Conservation (phyloP, 768 basidiomycete genomes). For the Crepidotus variabilis region DNA sequence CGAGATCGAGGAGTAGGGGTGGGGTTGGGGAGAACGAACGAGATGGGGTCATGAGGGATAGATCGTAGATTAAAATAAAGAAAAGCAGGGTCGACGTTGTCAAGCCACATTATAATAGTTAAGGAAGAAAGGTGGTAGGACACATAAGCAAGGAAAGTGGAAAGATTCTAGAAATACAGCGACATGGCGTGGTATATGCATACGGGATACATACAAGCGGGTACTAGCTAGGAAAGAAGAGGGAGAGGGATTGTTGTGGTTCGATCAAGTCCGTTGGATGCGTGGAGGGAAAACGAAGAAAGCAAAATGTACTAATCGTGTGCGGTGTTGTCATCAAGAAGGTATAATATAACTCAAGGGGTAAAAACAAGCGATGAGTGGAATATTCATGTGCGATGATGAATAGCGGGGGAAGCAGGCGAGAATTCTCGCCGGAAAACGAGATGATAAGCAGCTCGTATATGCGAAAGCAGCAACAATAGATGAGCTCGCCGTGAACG, state of each 20-base stretch:
- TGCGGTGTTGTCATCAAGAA: slow-evolving; percentile 16
- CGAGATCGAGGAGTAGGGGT: not conserved
- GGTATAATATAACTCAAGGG: slow-evolving; percentile 26
- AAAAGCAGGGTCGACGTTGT: slow-evolving; percentile 7
- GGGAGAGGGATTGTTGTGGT: not conserved
- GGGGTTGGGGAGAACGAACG: not conserved
- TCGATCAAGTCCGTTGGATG: not conserved
- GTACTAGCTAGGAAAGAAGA: not conserved
- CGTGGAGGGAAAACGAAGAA: not conserved
- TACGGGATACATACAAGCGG: slow-evolving; percentile 15
- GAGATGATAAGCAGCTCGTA: slow-evolving; percentile 1
- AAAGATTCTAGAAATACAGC: slow-evolving; percentile 32
- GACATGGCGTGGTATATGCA: slow-evolving; percentile 22
- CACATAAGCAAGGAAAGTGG: not conserved
- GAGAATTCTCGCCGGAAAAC: slow-evolving; percentile 5
- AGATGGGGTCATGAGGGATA: slow-evolving; percentile 8
- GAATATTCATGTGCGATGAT: slow-evolving; percentile 7
- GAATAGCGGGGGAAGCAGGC: not conserved
- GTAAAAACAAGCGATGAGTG: slow-evolving; percentile 6
- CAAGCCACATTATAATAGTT: slow-evolving; percentile 13
- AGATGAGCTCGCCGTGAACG: not conserved
- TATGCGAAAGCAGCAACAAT: not conserved
- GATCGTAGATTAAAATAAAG: slow-evolving; percentile 13
- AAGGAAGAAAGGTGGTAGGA: slow-evolving; percentile 3
- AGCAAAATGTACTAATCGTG: slow-evolving; percentile 4